Base-by-base conservation (phyloP, 225 moss, liverwort and hornwort species). In the Takakia lepidozioides region DNA sequence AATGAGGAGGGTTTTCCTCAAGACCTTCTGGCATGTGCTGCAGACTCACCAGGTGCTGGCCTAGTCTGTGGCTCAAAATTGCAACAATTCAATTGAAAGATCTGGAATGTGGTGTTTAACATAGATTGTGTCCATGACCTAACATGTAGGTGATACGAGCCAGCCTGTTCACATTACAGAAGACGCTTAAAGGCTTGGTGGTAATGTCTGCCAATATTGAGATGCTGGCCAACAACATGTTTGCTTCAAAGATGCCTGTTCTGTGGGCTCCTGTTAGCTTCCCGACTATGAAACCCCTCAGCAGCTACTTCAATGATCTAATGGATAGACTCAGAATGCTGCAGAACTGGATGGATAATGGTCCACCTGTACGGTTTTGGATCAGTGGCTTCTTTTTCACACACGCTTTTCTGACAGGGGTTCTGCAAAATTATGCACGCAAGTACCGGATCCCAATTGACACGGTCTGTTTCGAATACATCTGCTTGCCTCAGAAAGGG, bases 371-470 rank as follows among this genome's bases (percentile, higher is more conserved):
- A 0, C 38, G 56, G 10, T 87, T 74, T 28, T 92, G 84, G 92
- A 62, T 92, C 2, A 79, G 79, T n/a, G 92, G 92, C 19, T 92
- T 92, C 51, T 92, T 80, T 55, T 87, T 92, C 74, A 92, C 92
- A 0, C 92, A 81, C 14, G 72, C 81, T 0, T 81, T 81, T 5
- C 65, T 81, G 1, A 81, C 81, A 0, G 76, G 76, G 0, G 76
- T 81, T 8, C 11, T 92, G 13, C 87, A 87, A 41, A 87, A 82
- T 25, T 87, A 57, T 58, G 84, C 92, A 0, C 54, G 92, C 2
- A 84, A 74, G 37, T 82, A 87, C 27, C 57, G 58, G 1, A 75
- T 85, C 4, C 87, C 92, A 19, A 82, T 92, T 1, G 92, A 87
- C 34, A 87, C 73, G 0, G 65, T 87, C 9, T 71, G 76, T 37